Percentiles rank a stretch among this genome's conserved stretches.
phyloP scores from a whole-genome alignment of 352 stramenopile genomes.

The Phytophthora cactorum region DNA sequence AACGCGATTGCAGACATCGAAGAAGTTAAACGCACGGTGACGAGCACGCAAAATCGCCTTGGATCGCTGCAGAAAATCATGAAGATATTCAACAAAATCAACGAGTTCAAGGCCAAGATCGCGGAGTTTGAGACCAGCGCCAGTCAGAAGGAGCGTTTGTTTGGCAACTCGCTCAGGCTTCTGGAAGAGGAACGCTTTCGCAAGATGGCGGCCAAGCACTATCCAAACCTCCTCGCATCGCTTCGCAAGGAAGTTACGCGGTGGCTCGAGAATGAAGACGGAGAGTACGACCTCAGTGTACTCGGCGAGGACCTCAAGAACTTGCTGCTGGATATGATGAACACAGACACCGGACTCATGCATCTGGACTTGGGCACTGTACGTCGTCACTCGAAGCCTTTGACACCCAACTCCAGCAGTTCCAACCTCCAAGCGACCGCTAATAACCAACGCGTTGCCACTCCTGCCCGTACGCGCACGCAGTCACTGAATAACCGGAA shows the following conservation, averaged over 20 bases:
- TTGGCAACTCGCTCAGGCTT: slow-evolving; percentile 73
- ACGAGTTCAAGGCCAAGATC: slow-evolving; percentile 80
- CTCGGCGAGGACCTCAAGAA: slow-evolving; percentile 79
- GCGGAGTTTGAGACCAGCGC: slow-evolving; percentile 72
- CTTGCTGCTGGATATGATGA: slow-evolving; percentile 81
- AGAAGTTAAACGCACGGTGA: slow-evolving; percentile 53
- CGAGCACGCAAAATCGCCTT: slow-evolving; percentile 63
- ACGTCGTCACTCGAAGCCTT: slow-evolving; percentile 38
- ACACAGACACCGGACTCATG: slow-evolving; percentile 84
- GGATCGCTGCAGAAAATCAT: slow-evolving; percentile 83
- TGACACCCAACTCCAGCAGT: slow-evolving; percentile 37
- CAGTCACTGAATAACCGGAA: slow-evolving; percentile 37
- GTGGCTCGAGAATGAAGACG: slow-evolving; percentile 75
- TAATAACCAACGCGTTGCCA: slow-evolving; percentile 21
- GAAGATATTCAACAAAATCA: slow-evolving; percentile 72
- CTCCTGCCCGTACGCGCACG: slow-evolving; percentile 40
- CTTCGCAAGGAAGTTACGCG: slow-evolving; percentile 76
- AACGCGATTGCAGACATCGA: slow-evolving; percentile 50
- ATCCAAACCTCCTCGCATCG: slow-evolving; percentile 53
- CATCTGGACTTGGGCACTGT: slow-evolving; percentile 74
- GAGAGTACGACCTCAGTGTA: slow-evolving; percentile 75
- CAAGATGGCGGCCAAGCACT: slow-evolving; percentile 75
- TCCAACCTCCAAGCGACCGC: slow-evolving; percentile 17
- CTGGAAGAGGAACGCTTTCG: slow-evolving; percentile 83
- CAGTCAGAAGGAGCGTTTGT: slow-evolving; percentile 76